Evolutionary conservation across 257 asterid species (phyloP).

Genomic region (Ehretia macrophylla): DNA sequence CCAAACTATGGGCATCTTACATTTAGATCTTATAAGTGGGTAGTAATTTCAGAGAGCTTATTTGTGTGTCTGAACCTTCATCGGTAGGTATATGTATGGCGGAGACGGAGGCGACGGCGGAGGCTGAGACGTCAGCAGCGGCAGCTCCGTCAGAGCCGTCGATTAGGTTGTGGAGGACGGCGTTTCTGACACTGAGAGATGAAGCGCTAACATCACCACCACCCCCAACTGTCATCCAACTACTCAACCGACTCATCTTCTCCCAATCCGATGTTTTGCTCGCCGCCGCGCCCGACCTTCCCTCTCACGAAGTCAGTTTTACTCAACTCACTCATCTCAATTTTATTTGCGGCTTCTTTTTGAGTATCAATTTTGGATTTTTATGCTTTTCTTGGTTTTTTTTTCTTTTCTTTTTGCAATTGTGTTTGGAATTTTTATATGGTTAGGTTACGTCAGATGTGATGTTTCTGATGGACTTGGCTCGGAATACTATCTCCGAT

Average conservation of each 20-base stretch:
- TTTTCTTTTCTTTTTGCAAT: background rate
- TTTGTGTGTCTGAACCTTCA: too few relatives aligned
- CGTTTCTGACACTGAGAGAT: slow-evolving; percentile 73
- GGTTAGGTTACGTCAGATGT: slow-evolving; percentile 62
- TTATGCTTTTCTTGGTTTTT: background rate
- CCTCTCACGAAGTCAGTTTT: slow-evolving; percentile 58
- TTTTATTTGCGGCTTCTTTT: background rate
- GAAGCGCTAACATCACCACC: slow-evolving; percentile 54
- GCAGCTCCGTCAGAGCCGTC: slow-evolving; percentile 20
- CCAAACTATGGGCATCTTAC: too few relatives aligned
- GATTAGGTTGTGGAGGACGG: slow-evolving; percentile 67
- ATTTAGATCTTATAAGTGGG: too few relatives aligned
- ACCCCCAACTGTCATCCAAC: slow-evolving; percentile 30
- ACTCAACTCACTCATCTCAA: background rate
- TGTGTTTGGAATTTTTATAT: background rate
- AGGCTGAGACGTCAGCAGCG: background rate
- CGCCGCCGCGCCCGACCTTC: slow-evolving; percentile 52
- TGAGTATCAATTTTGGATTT: background rate
- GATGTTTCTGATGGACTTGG: slow-evolving; percentile 65
- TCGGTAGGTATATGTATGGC: slow-evolving; percentile 14
- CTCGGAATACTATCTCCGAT: slow-evolving; percentile 12
- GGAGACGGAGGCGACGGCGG: background rate
- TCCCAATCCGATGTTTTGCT: slow-evolving; percentile 54
- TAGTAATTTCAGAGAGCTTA: too few relatives aligned
- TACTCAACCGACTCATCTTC: slow-evolving; percentile 48